Evolutionary conservation across 116 monocot genomes (phyloP), one percentile per base, ranked within the genome.

Genomic region (Cymodocea nodosa): DNA sequence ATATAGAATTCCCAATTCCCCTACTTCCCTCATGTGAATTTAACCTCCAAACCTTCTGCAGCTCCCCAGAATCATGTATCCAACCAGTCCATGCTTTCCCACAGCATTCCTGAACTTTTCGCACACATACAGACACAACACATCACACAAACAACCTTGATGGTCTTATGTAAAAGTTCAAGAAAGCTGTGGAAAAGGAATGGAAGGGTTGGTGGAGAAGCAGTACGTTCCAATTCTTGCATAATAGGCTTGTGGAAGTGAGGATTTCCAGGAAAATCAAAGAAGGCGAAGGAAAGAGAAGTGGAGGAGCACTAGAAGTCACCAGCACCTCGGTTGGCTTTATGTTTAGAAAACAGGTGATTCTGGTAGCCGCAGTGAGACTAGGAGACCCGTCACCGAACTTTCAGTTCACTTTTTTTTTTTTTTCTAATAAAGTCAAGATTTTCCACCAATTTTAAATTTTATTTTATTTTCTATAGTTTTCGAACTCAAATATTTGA

Each of bases 121-220:
- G 14, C 9, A 15, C 17, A 19, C 52, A 52, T 16, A 52, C 1
- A 30, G 2, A 30, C 30, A 30, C 30, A 30, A 30, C 30, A 30
- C 1, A 30, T 30, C 30, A 30, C 30, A 30, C 30, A 30, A 30
- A 1, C 51, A 2, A 37, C n/a, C 30, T 35, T 62, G 16, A 62
- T 36, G 36, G 5, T n/a, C n/a, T n/a, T 16, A 30, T 19, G 63
- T 18, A 48, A 51, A 51, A 66, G 66, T 66, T 66, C 66, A 66
- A 66, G 66, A 66, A 66, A 66, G 52, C 66, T 66, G 66, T 66
- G 66, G 66, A 52, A 66, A 63, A 63, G 63, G 63, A 20, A 63
- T 63, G 63, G 48, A 63, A 12, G 16, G 63, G 60, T 60, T 35
- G 22, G 63, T 63, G 36, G 40, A 35, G 25, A 23, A 22, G 35